phyloP scores from a whole-genome alignment of 2,329 filamentous ascomycete species.

The Arthrobotrys sinensis region DNA sequence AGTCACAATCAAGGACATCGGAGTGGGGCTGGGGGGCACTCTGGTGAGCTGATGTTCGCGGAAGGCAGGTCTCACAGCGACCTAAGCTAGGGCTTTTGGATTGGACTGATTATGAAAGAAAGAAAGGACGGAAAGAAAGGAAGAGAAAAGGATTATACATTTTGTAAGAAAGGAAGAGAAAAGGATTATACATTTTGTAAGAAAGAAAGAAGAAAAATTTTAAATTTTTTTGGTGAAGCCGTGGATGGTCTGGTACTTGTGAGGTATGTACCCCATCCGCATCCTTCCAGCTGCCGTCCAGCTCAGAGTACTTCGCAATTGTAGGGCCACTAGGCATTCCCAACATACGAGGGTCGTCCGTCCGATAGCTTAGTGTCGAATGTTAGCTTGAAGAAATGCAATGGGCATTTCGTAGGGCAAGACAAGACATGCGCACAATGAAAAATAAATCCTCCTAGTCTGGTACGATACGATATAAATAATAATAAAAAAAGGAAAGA shows the following conservation, averaged over 20 bases:
- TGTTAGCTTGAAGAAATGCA: neutral
- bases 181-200: too few species aligned
- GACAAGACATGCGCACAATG: constrained; percentile 23
- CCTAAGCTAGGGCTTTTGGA: constrained; percentile 13
- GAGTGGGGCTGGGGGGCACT: constrained; percentile 47
- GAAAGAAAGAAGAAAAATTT: neutral
- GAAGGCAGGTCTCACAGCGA: constrained; percentile 50
- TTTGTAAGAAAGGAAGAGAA: neutral
- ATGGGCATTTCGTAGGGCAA: constrained; percentile 35
- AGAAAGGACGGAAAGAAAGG: too few species aligned
- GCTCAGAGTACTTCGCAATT: neutral
- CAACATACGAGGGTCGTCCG: neutral
- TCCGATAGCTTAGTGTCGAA: constrained; percentile 26
- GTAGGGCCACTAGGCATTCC: neutral
- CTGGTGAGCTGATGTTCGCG: constrained; percentile 49
- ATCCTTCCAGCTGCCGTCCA: constrained; percentile 27
- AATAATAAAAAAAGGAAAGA: constrained; percentile 26
- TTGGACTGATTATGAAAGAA: constrained; percentile 3
- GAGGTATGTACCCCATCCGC: constrained; percentile 29
- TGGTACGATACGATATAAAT: constrained; percentile 16
- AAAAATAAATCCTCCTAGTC: neutral
- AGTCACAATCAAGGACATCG: constrained; percentile 21
- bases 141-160: too few species aligned
- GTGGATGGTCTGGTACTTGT: constrained; percentile 13
- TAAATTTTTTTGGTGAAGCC: constrained; percentile 1